phyloP scores from a whole-genome alignment of 176 grass and related monocot species.

The Juncus inflexus region DNA sequence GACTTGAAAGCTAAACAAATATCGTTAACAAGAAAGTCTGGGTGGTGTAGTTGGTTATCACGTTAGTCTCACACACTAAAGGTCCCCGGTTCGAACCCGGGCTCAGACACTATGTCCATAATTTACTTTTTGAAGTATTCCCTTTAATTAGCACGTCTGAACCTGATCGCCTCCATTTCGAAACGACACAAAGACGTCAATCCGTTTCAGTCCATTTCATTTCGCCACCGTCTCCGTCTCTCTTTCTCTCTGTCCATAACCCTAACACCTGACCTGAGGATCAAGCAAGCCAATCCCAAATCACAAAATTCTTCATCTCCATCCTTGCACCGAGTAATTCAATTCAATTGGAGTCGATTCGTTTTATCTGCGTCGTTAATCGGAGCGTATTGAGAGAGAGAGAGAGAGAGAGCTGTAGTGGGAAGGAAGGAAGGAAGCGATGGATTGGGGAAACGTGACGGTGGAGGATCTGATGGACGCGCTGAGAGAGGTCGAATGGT shows the following conservation, averaged over 20 bases:
- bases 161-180: background rate
- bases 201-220: background rate
- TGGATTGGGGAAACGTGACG: constrained; percentile 99
- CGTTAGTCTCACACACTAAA: constrained; percentile 44
- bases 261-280: background rate
- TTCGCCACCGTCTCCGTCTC: background rate
- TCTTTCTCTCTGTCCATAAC: background rate
- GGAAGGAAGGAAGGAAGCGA: constrained; percentile 28
- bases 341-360: constrained; percentile 4
- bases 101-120: constrained; percentile 18
- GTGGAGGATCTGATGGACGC: constrained; percentile 96
- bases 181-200: background rate
- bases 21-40: too few relatives aligned
- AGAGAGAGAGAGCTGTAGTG: constrained; percentile 2
- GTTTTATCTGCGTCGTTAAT: background rate
- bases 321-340: background rate
- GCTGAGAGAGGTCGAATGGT: constrained; percentile 96
- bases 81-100: constrained; percentile 43
- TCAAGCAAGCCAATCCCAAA: background rate
- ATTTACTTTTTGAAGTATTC: background rate
- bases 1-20: too few relatives aligned
- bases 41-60: constrained; percentile 45
- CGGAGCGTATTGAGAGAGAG: background rate
- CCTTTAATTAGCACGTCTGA: background rate
- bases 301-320: constrained; percentile 18